A percentile compares a stretch with the other conserved stretches of the same genome.
Evolutionary conservation across 2,329 filamentous ascomycete genomes (phyloP).

Genomic region (Polytolypa hystricis): DNA sequence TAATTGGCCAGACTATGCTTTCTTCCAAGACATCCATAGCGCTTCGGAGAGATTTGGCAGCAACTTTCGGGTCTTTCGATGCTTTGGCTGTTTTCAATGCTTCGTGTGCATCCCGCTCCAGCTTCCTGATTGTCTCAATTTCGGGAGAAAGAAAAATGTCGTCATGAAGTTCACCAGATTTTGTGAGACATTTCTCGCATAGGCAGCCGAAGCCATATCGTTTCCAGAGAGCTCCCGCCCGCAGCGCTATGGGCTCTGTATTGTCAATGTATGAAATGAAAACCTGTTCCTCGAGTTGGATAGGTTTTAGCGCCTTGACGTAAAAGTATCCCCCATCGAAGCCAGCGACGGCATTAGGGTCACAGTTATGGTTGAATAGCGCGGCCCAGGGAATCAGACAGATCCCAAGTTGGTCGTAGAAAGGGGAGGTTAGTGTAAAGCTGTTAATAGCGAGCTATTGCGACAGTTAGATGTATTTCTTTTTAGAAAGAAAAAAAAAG

Average conservation of each 20-base stretch:
- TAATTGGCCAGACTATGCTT: constrained; percentile 35
- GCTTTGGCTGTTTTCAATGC: constrained; percentile 17
- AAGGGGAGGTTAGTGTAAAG: constrained; percentile 45
- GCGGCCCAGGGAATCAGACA: constrained; percentile 45
- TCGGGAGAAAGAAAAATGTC: constrained; percentile 13
- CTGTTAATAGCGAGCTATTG: constrained; percentile 46
- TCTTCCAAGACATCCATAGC: constrained; percentile 32
- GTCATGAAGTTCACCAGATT: constrained; percentile 12
- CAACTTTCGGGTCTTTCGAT: constrained; percentile 17
- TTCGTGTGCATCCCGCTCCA: constrained; percentile 15
- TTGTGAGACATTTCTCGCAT: constrained; percentile 40
- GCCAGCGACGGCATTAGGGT: constrained; percentile 47
- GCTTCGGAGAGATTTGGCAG: constrained; percentile 25
- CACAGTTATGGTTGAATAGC: constrained; percentile 51
- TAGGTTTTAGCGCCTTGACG: constrained; percentile 42
- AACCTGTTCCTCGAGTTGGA: constrained; percentile 46
- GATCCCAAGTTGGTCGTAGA: constrained; percentile 49
- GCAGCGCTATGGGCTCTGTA: constrained; percentile 39
- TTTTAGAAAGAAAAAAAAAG: too few species aligned
- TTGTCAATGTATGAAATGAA: constrained; percentile 52
- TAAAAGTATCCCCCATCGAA: constrained; percentile 44
- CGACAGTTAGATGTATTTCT: constrained; percentile 5
- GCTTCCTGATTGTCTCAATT: constrained; percentile 10
- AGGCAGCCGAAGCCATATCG: constrained; percentile 50
- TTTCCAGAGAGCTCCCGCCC: constrained; percentile 41